phyloP scores from a whole-genome alignment of 2,329 filamentous ascomycete species.

The Apiospora pterosperma region DNA sequence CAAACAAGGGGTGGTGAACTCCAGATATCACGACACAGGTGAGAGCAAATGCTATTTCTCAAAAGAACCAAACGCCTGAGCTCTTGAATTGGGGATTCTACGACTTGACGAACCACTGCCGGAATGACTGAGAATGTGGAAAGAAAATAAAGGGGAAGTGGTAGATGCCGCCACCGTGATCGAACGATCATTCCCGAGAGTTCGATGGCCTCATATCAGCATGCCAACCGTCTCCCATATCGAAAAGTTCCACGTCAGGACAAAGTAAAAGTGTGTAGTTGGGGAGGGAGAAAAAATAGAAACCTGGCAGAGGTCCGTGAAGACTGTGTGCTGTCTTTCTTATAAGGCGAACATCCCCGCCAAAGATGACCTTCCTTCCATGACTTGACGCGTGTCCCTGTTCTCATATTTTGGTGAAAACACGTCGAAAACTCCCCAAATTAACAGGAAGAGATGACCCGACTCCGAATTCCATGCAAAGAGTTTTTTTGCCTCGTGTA shows the following conservation, averaged over 20 bases:
- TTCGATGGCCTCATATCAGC: neutral
- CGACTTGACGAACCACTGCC: conserved; percentile 11
- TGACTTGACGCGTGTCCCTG: conserved; percentile 12
- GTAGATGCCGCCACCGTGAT: neutral
- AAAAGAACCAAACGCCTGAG: conserved; percentile 5
- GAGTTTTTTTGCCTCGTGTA: conserved; percentile 18
- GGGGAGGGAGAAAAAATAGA: conserved; percentile 6
- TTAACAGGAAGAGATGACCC: conserved; percentile 22
- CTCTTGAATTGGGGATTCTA: conserved; percentile 13
- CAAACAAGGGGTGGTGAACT: too few species aligned
- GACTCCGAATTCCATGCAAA: conserved; percentile 29
- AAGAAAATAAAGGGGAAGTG: conserved; percentile 3
- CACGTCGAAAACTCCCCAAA: conserved; percentile 18
- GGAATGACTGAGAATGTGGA: conserved; percentile 5
- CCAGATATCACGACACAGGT: neutral
- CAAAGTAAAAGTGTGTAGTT: conserved; percentile 7
- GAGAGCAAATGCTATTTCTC: neutral
- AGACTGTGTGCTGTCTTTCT: conserved; percentile 11
- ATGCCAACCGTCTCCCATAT: conserved; percentile 1
- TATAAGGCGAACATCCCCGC: conserved; percentile 5
- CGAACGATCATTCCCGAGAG: conserved; percentile 1
- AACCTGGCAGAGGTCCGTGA: conserved; percentile 13
- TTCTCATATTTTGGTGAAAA: conserved; percentile 6
- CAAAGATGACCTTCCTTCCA: neutral
- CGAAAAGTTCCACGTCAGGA: conserved; percentile 7